These are phyloP conservation scores for Erodium texanum DNA, from an alignment of 441 rosid species.

Conservation along the genomic window DNA sequence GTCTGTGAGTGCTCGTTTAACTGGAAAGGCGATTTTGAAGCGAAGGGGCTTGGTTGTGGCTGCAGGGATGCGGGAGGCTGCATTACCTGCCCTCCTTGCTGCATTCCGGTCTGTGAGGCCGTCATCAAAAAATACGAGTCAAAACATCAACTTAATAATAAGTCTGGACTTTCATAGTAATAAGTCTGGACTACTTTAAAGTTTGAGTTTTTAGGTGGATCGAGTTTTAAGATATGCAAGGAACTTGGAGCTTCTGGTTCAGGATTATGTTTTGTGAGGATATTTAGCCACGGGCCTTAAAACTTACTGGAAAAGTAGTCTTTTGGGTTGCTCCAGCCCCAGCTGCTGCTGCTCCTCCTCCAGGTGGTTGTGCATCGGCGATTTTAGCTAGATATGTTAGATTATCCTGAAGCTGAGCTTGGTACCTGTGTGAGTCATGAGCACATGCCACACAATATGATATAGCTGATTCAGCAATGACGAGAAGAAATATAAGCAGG, in stretches of 20 bases:
- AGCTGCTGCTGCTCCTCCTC: background rate
- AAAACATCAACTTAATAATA: background rate
- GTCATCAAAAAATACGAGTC: background rate
- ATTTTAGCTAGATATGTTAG: background rate
- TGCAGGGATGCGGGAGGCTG: background rate
- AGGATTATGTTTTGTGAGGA: background rate
- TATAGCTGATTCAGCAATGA: too few species aligned
- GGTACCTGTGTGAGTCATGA: background rate
- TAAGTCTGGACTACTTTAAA: too few species aligned
- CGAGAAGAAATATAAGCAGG: too few species aligned
- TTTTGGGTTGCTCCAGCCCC: background rate
- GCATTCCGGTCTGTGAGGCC: too few species aligned
- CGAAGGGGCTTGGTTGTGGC: background rate
- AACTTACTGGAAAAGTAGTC: background rate
- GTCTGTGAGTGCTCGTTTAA: too few species aligned
- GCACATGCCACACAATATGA: too few species aligned
- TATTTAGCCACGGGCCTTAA: background rate
- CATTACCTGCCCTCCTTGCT: too few species aligned
- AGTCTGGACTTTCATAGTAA: too few species aligned
- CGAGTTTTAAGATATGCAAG: too few species aligned
- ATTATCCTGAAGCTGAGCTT: background rate
- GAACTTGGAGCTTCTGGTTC: background rate
- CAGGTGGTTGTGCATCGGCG: background rate
- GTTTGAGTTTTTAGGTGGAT: too few species aligned
- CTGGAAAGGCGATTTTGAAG: background rate